Percentiles rank a stretch among this genome's conserved stretches.
Conservation (phyloP, 1,139 yeast genomes). For the Blastobotrys illinoisensis region DNA sequence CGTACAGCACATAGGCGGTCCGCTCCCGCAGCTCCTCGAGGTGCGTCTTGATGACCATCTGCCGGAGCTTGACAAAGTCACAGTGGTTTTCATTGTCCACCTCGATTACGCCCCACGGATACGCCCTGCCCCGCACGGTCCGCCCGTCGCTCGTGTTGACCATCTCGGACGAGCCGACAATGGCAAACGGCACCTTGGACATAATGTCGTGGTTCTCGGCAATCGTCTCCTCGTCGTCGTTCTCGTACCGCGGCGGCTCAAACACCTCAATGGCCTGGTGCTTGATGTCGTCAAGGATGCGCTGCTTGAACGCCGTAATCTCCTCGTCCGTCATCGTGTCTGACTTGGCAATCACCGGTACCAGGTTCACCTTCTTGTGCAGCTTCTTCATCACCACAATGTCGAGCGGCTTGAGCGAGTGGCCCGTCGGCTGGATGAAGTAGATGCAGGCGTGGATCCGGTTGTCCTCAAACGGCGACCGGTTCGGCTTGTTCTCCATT, state of each 20-base stretch:
- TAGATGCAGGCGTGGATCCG: conserved; percentile 96
- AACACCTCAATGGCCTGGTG: conserved; percentile 75
- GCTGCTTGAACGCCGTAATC: conserved; percentile 61
- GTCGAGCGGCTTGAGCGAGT: conserved; percentile 83
- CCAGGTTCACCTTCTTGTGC: conserved; percentile 86
- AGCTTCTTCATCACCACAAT: conserved; percentile 82
- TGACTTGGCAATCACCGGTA: conserved; percentile 92
- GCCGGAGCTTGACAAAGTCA: conserved; percentile 88
- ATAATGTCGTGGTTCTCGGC: conserved; percentile 61
- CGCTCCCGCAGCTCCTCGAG: conserved; percentile 91
- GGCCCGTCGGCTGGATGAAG: conserved; percentile 97
- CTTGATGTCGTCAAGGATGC: conserved; percentile 67
- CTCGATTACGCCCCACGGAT: conserved; percentile 98
- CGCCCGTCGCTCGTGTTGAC: conserved; percentile 74
- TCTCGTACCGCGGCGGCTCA: conserved; percentile 70
- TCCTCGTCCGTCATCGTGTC: conserved; percentile 92
- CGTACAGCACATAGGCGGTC: conserved; percentile 74
- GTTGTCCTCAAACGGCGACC: conserved; percentile 70
- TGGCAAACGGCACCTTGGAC: conserved; percentile 82
- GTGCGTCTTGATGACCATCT: conserved; percentile 81
- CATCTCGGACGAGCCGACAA: conserved; percentile 81
- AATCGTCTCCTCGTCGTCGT: conserved; percentile 78
- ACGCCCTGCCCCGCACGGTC: conserved; percentile 82
- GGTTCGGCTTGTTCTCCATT: conserved; percentile 79
- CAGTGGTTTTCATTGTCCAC: conserved; percentile 93